Percentiles rank a stretch among this genome's conserved stretches.
These are phyloP conservation scores for Baorangia bicolor DNA, from an alignment of 768 basidiomycete genomes.

Conservation along the genomic window DNA sequence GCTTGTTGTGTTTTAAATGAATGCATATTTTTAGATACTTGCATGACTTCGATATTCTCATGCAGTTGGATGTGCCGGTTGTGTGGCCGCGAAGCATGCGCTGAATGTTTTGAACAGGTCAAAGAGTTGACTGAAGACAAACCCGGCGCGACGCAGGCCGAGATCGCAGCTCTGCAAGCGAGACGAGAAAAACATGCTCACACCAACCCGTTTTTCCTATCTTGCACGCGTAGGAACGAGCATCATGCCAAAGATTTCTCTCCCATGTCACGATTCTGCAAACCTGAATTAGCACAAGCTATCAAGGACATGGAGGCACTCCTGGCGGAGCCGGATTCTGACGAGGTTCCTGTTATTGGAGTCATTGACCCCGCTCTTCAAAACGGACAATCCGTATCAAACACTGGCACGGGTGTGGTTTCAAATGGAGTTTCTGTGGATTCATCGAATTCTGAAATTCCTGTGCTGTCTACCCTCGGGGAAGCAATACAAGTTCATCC, in stretches of 20 bases:
- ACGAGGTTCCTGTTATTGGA: conserved; percentile 22
- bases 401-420: background rate
- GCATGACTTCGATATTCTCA: conserved; percentile 91
- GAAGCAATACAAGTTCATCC: conserved; percentile 8
- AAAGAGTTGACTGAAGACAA: conserved; percentile 58
- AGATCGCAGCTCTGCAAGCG: conserved; percentile 48
- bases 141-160: conserved; percentile 45
- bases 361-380: conserved; percentile 33
- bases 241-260: conserved; percentile 69
- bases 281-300: conserved; percentile 58
- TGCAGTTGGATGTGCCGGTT: conserved; percentile 88
- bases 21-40: conserved; percentile 63
- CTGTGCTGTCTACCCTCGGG: conserved; percentile 2
- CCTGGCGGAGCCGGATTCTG: conserved; percentile 34
- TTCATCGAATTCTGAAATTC: conserved; percentile 1
- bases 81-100: conserved; percentile 89
- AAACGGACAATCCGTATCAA: conserved; percentile 8
- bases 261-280: conserved; percentile 76
- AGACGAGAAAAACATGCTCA: conserved; percentile 61
- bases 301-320: conserved; percentile 69
- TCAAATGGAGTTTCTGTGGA: conserved; percentile 14
- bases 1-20: conserved; percentile 7
- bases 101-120: conserved; percentile 76
- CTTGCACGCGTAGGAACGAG: conserved; percentile 69
- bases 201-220: conserved; percentile 70